A percentile compares a stretch with the other conserved stretches of the same genome.
These are phyloP conservation scores for Auxenochlorella pyrenoidosa DNA, from an alignment of 139 green algal genomes.

Conservation along the genomic window DNA sequence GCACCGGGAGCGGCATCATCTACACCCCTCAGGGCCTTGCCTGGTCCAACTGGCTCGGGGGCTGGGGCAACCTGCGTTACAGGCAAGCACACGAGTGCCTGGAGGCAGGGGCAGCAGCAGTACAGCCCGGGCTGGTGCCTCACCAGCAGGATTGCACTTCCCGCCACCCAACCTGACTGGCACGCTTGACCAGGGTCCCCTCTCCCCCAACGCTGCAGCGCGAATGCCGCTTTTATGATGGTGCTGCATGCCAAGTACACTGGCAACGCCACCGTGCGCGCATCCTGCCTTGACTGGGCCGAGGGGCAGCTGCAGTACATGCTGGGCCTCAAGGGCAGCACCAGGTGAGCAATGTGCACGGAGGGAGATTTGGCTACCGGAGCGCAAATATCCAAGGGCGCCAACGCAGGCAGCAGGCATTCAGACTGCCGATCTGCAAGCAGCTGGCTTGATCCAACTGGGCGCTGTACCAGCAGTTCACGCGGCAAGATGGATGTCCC, in stretches of 20 bases:
- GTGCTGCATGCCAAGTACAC: conserved; percentile 48
- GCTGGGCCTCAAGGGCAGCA: conserved; percentile 31
- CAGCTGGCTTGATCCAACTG: too few species aligned
- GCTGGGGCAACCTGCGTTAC: conserved; percentile 58
- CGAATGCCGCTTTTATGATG: conserved; percentile 54
- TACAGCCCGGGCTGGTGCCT: too few species aligned
- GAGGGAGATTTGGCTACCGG: too few species aligned
- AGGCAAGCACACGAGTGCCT: background rate
- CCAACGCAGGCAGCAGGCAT: too few species aligned
- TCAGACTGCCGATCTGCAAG: too few species aligned
- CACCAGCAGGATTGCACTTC: too few species aligned
- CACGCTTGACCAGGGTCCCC: background rate
- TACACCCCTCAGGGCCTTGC: conserved; percentile 52
- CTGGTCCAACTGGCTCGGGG: conserved; percentile 13
- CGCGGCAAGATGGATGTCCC: too few species aligned
- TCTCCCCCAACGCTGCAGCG: background rate
- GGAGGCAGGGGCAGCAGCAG: too few species aligned
- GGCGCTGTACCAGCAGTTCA: too few species aligned
- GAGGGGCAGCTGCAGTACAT: conserved; percentile 45
- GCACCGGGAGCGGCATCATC: conserved; percentile 19
- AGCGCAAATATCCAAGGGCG: too few species aligned
- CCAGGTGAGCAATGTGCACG: background rate
- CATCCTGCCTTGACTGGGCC: conserved; percentile 20
- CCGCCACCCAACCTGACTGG: background rate
- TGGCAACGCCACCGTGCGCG: background rate